Base-by-base conservation (phyloP, 208 protist species). In the Leishmania tropica region DNA sequence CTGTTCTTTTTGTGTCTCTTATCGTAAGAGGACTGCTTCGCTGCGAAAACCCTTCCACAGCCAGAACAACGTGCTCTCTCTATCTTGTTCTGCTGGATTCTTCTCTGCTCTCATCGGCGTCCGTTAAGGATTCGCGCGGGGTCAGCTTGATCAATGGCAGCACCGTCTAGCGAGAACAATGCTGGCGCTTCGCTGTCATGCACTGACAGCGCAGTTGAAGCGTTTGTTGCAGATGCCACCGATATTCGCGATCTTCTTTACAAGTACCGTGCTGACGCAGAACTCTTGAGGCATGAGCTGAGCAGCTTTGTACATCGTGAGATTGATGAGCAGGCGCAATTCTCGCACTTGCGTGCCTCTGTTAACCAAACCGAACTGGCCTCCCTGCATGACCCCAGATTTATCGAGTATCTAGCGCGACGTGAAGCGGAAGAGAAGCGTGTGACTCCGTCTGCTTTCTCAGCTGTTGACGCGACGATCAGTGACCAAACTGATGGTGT, bases 311-410 rank as follows among this genome's bases (percentile, higher is more conserved):
- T 85, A 62, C 76, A 68, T 35, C 81, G 72, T 10, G 81, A 85
- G 8, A 75, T 85, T 35, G 72, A 85, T 45, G 81, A 85, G 68
- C 77, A 85, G 47, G 72, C 58, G 24, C 24, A 75, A 45, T 79
- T 85, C 11, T 60, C 75, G 35, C 81, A 81, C 37, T 48, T 85
- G 60, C 70, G 81, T 24, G 81, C 76, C 28, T 40, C 35, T n/a
- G 81, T 81, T 17, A 56, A 78, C 21, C 68, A 81, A 48, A 67
- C 71, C 6, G 81, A 85, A 47, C 60, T 85, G n/a, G 7, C 47
- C 1, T 54, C 58, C 1, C 47, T 81, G 40, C 74, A 31, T 62
- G 53, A 85, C 72, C 62, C 68, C 42, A 48, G 67, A 21, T 85
- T 81, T 60, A 13, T 85, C 24, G 71, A 85, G 60, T 85, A 79